A percentile compares a stretch with the other conserved stretches of the same genome.
phyloP scores from a whole-genome alignment of 2,329 filamentous ascomycete genomes.

The Thielaviopsis punctulata region DNA sequence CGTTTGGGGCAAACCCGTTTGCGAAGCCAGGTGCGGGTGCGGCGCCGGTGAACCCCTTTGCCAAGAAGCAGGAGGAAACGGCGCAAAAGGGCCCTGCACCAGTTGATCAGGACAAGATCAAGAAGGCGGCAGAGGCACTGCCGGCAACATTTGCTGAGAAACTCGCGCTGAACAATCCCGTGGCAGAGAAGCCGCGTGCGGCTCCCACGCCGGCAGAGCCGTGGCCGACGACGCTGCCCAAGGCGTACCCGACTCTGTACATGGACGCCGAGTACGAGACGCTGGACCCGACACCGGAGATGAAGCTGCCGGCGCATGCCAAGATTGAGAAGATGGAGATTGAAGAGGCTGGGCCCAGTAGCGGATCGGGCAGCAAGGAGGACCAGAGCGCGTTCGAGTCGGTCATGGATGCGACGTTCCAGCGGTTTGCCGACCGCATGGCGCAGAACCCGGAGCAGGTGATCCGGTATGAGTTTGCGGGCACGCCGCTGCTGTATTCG shows the following conservation, averaged over 20 bases:
- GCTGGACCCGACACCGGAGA: conserved; percentile 41
- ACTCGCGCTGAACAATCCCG: conserved; percentile 51
- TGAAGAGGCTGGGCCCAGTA: conserved; percentile 19
- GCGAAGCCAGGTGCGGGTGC: conserved; percentile 20
- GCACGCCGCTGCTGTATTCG: conserved; percentile 62
- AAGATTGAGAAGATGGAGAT: conserved; percentile 27
- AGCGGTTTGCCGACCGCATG: conserved; percentile 62
- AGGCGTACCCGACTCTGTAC: conserved; percentile 59
- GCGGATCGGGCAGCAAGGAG: conserved; percentile 23
- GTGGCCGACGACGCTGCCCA: conserved; percentile 40
- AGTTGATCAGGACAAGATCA: conserved; percentile 3
- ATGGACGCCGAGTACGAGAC: conserved; percentile 88
- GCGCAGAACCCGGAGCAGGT: conserved; percentile 70
- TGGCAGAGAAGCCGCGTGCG: conserved; percentile 16
- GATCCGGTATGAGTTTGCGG: conserved; percentile 63
- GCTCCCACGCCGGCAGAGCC: conserved; percentile 58
- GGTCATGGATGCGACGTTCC: conserved; percentile 56
- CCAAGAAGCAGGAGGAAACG: conserved; percentile 23
- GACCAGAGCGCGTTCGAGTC: conserved; percentile 61
- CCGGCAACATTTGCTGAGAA: conserved; percentile 54
- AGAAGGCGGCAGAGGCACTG: conserved; percentile 21
- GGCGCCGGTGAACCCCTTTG: conserved; percentile 40
- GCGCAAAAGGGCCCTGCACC: conserved; percentile 12
- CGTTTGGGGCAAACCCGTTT: conserved; percentile 34
- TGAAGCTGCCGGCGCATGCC: conserved; percentile 32